These are phyloP conservation scores for Kalanchoe fedtschenkoi DNA, from an alignment of 164 flowering plant species.

Conservation along the genomic window DNA sequence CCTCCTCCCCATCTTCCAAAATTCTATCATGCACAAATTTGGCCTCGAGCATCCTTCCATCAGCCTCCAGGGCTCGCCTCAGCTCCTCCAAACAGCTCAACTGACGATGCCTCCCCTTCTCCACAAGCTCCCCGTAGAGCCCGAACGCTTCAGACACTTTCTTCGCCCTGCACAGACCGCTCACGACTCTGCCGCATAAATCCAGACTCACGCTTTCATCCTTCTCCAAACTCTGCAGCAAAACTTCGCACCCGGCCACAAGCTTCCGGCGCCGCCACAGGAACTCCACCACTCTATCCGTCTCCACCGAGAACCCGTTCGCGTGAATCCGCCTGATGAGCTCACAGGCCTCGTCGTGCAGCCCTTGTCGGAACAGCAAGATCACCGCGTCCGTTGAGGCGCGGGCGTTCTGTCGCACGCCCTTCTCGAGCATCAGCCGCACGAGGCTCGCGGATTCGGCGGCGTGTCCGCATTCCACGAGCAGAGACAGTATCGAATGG, in stretches of 20 bases:
- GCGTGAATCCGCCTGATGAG: slow-evolving; percentile 35
- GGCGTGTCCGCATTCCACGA: slow-evolving; percentile 28
- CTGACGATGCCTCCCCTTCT: slow-evolving; percentile 29
- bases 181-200: slow-evolving; percentile 28
- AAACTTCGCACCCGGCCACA: slow-evolving; percentile 31
- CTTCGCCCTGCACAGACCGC: slow-evolving; percentile 39
- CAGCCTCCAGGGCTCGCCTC: slow-evolving; percentile 29
- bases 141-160: slow-evolving; percentile 49
- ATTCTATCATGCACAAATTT: slow-evolving; percentile 51
- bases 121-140: slow-evolving; percentile 51
- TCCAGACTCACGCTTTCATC: slow-evolving; percentile 23
- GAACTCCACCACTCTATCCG: slow-evolving; percentile 38
- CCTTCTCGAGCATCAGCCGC: slow-evolving; percentile 44
- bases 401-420: slow-evolving; percentile 37
- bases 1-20: slow-evolving; percentile 6
- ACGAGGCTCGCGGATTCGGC: slow-evolving; percentile 45
- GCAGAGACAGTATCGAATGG: slow-evolving; percentile 42
- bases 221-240: slow-evolving; percentile 45
- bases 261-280: slow-evolving; percentile 33
- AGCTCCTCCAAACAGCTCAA: slow-evolving; percentile 32
- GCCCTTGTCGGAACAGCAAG: slow-evolving; percentile 27
- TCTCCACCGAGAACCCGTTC: slow-evolving; percentile 40
- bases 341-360: slow-evolving; percentile 32
- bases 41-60: slow-evolving; percentile 43
- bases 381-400: slow-evolving; percentile 39